Evolutionary conservation across 805 yeast genomes (phyloP).

Genomic region (Metschnikowia shivogae): DNA sequence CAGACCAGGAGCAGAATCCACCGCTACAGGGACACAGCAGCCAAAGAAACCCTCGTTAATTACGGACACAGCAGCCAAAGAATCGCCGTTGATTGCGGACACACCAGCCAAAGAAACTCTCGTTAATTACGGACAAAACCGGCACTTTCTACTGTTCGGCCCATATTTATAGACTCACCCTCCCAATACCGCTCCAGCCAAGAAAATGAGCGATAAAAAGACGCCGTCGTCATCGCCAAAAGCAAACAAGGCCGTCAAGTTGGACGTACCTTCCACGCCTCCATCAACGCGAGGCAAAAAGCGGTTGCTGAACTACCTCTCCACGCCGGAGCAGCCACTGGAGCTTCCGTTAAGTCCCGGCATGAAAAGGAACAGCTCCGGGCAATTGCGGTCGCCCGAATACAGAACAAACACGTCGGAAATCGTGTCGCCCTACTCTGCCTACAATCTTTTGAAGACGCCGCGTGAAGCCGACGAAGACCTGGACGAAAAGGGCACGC

Average conservation of each 20-base stretch:
- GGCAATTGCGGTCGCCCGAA: constrained; percentile 33
- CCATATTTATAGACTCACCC: no score
- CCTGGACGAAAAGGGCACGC: constrained; percentile 25
- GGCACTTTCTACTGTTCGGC: no score
- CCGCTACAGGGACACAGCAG: no score
- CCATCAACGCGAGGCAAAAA: constrained; percentile 19
- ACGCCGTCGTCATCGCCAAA: constrained; percentile 37
- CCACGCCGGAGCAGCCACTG: constrained; percentile 35
- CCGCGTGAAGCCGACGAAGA: constrained; percentile 31
- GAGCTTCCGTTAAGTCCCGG: constrained; percentile 38
- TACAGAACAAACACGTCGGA: constrained; percentile 22
- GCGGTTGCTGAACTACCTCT: constrained; percentile 28
- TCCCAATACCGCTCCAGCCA: neutral
- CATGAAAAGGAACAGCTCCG: constrained; percentile 32
- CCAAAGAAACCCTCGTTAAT: no score
- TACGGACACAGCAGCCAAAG: no score
- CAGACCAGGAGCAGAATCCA: no score
- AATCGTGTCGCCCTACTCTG: constrained; percentile 27
- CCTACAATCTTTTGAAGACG: constrained; percentile 26
- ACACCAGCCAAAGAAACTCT: no score
- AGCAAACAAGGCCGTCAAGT: constrained; percentile 17
- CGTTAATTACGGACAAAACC: no score
- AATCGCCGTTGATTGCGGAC: no score
- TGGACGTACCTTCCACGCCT: constrained; percentile 29
- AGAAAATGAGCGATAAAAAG: constrained; percentile 4